Base-by-base conservation (phyloP, 139 green algal genomes). In the Coccomyxa sp. region DNA sequence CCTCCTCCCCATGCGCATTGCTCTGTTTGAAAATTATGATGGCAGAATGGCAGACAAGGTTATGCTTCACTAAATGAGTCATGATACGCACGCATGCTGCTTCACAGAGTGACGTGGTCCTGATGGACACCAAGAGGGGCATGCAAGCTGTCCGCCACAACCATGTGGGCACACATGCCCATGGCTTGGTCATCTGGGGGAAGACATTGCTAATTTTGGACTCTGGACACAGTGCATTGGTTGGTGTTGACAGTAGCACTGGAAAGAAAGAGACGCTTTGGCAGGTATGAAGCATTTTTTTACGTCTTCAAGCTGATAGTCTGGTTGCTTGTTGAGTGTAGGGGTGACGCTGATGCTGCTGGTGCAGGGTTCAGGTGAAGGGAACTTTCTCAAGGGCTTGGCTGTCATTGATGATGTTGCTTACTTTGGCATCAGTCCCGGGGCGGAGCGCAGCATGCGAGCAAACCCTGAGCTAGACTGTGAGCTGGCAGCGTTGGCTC, bases 341-440 rank as follows among this genome's bases (percentile, higher is more conserved):
- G 38, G 38, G 7, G 3, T 51, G 38, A 51, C 38, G 38, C 38
- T 51, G 38, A 51, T 51, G 38, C 38, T 51, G 38, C 38, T 51
- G 38, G 38, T 80, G 80, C 45, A 82, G 59, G 78, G 60, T 0
- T 77, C 86, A 23, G 84, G 85, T 16, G 12, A 59, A 9, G 63
- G n/a, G 25, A 83, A 83, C 28, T 96, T 93, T 86, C 87, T 96
- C 4, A 96, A 96, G 79, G 93, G 93, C 0, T 81, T 96, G 23
- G 74, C 82, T 11, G 90, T 96, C 10, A 85, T 95, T 27, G 93
- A 95, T 77, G 90, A 92, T 79, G 82, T 96, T 9, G 93, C 93
- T 4, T 96, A 94, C 79, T 94, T 96, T 85, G 93, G 93, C 45
- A 86, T 96, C n/a, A 87, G 85, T 0, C 51, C 51, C 4, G 32